Evolutionary conservation across 106 monocot genomes (phyloP), one percentile per base, ranked within the genome.

Genomic region (Dactylorhiza incarnata): DNA sequence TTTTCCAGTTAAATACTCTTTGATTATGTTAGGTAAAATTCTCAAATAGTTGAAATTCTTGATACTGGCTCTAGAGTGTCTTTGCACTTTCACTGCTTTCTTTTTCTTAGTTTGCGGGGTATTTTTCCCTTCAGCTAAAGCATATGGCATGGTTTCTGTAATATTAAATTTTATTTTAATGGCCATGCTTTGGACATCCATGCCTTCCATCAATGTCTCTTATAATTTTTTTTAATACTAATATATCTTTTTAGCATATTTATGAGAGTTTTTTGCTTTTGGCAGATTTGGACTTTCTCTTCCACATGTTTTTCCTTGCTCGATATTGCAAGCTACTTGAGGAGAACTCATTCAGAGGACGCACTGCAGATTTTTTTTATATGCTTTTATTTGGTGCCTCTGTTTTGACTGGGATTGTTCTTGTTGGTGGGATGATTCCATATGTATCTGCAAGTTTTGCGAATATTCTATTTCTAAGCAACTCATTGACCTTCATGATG

Each of bases 401-500:
- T 71, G 84, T 89, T 48, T 82, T 99, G 22, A 99, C 97, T 56
- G 83, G 84, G 10, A 89, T 88, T 82, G 94, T 99, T 73, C 78
- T 99, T 26, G 46, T 99, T 73, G 97, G 97, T 74, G 97, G 97
- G 75, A 88, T 91, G 87, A 94, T 99, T 83, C 97, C 97, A 10
- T 91, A 84, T 77, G 52, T 94, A 26, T 94, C 97, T 16, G 89
- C 79, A 74, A 89, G 80, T 11, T 94, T 99, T 86, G 97, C 97
- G 19, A 91, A 74, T 65, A 89, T 99, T 63, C 45, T 94, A 70
- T 99, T 99, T 61, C 94, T 99, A 20, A 94, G 97, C 89, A 99
- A 94, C 75, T 99, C 97, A 9, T 83, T 99, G 59, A 99, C 97
- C 20, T 99, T 99, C 83, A 99, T 99, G 97, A 89, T 99, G 97